Conservation (phyloP, 2,329 filamentous ascomycete species). For the Cucurbitaria berberidis region DNA sequence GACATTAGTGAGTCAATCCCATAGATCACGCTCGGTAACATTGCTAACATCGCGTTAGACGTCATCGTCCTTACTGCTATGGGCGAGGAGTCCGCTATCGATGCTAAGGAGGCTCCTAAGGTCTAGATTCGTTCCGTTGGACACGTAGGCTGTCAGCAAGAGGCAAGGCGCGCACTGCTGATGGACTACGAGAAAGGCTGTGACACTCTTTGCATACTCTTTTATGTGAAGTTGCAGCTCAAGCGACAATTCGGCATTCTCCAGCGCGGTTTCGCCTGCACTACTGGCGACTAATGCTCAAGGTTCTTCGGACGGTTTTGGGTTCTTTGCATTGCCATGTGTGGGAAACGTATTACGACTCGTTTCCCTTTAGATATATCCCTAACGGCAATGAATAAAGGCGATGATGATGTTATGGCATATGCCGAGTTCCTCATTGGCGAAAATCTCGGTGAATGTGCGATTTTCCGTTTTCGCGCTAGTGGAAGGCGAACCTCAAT, state of each 20-base stretch:
- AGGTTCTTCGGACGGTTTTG: slow-evolving; percentile 47
- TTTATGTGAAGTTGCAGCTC: slow-evolving; percentile 32
- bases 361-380: slow-evolving; percentile 43
- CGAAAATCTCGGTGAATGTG: slow-evolving; percentile 27
- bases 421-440: slow-evolving; percentile 27
- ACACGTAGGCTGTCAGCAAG: slow-evolving; percentile 34
- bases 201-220: slow-evolving; percentile 26
- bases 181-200: slow-evolving; percentile 31
- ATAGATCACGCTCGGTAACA: not conserved
- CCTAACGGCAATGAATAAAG: slow-evolving; percentile 47
- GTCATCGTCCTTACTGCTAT: slow-evolving; percentile 93
- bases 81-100: slow-evolving; percentile 91
- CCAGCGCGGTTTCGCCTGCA: slow-evolving; percentile 37
- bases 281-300: slow-evolving; percentile 42
- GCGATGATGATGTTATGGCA: slow-evolving; percentile 45
- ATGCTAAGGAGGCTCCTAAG: slow-evolving; percentile 88
- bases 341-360: slow-evolving; percentile 46
- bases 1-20: slow-evolving; percentile 79
- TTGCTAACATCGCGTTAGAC: slow-evolving; percentile 61
- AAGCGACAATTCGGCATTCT: slow-evolving; percentile 39
- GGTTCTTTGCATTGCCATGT: slow-evolving; percentile 48
- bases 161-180: slow-evolving; percentile 35
- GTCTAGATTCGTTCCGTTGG: slow-evolving; percentile 37
- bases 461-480: slow-evolving; percentile 30
- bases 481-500: slow-evolving; percentile 22